These are phyloP conservation scores for Trypanosoma scelopori DNA, from an alignment of 208 protist species.

Conservation along the genomic window DNA sequence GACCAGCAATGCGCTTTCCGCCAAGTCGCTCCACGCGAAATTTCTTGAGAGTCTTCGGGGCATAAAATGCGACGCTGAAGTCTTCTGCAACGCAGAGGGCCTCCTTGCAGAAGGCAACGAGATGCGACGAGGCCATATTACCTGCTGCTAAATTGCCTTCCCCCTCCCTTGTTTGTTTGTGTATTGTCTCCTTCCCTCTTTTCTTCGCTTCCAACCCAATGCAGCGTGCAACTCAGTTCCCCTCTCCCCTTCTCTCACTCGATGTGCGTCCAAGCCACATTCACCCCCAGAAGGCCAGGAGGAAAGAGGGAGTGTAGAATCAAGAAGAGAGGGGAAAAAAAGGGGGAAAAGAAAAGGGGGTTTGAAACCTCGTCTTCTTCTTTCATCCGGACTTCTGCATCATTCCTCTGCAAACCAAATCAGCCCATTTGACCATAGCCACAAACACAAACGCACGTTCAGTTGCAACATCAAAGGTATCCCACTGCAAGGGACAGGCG, in stretches of 20 bases:
- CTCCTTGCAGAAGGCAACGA: slow-evolving; percentile 71
- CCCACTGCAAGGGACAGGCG: too few species aligned
- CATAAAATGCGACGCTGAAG: slow-evolving; percentile 73
- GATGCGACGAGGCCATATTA: slow-evolving; percentile 37
- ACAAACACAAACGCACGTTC: too few species aligned
- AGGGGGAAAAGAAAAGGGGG: slow-evolving; percentile 16
- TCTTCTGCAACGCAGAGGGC: slow-evolving; percentile 84
- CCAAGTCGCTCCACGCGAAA: slow-evolving; percentile 82
- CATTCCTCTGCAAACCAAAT: too few species aligned
- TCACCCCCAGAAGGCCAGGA: neutral
- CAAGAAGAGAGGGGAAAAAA: too few species aligned
- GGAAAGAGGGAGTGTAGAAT: neutral
- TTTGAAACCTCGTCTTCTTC: too few species aligned
- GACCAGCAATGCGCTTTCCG: slow-evolving; percentile 60
- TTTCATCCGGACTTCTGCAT: too few species aligned
- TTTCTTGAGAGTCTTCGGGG: slow-evolving; percentile 77
- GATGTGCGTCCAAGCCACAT: neutral
- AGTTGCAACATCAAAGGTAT: too few species aligned
- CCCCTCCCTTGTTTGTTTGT: neutral
- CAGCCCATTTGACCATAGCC: too few species aligned
- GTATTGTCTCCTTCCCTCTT: neutral
- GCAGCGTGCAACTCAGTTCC: neutral
- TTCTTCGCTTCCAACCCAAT: neutral
- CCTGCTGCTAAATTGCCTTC: neutral
- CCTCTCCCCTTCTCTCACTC: neutral